Base-by-base conservation (phyloP, 805 yeast genomes). In the Kodamaea fukazawae region DNA sequence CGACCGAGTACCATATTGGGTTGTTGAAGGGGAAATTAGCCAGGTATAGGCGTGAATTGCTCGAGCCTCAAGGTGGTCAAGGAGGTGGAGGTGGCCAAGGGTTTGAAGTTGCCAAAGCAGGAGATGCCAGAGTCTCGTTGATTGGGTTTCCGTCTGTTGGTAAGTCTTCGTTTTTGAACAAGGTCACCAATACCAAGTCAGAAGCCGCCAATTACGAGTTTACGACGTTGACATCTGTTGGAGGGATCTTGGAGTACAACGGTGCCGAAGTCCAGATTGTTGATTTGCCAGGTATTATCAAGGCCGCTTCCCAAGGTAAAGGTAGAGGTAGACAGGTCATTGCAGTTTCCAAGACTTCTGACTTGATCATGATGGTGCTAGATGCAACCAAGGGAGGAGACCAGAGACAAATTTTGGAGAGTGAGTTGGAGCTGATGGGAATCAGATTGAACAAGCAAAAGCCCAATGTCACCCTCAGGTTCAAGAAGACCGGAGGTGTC, bases 101-200 rank as follows among this genome's bases (percentile, higher is more conserved):
- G 1, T 91, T 91, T 60, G 99, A 93, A 63, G 97, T 91, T 2
- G 80, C 88, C 32, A 91, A 93, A 61, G 83, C 93, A 33, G 98
- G 98, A 29, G 97, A 91, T 71, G 97, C 98, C 0, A 76, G 99
- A 51, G 96, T 88, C 2, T 95, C 95, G 13, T 70, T 91, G 40
- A 90, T 93, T 63, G 99, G 99, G 22, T 91, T 90, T 61, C 99
- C 99, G 12, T 90, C 97, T 1, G 99, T 93, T 16, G 99, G 99
- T 60, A 91, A 91, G 55, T 90, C 97, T 1, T 87, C 96, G 2
- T 79, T 91, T 48, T 70, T 91, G 44, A 81, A 88, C 13, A 87
- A 88, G 54, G 86, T 93, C 40, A 91, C 99, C 14, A 86, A 86
- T 54, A 91, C 98, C 2, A 87, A 87, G 61, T 85, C 96, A 1